These are phyloP conservation scores for Neostapfia colusana DNA, from an alignment of 176 grass and related monocot species.

Conservation along the genomic window DNA sequence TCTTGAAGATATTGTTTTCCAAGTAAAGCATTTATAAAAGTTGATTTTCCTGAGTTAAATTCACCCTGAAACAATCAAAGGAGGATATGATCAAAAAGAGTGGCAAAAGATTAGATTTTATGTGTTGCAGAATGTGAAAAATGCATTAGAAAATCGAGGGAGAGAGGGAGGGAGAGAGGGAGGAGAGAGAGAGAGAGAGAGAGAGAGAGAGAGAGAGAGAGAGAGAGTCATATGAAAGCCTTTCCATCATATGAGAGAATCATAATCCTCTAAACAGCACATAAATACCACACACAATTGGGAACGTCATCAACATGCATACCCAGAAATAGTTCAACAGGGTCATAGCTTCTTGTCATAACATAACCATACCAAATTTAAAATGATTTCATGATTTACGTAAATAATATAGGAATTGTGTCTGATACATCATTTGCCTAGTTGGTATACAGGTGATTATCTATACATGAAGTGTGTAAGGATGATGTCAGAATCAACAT, in stretches of 20 bases:
- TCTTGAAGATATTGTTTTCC: conserved; percentile 89
- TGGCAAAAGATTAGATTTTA: conserved; percentile 3
- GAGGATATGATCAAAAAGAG: conserved; percentile 12
- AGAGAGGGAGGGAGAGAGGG: too few relatives aligned
- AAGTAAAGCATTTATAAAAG: conserved; percentile 96
- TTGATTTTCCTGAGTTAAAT: conserved; percentile 98
- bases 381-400: conserved; percentile 22
- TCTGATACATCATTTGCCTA: not conserved
- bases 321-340: conserved; percentile 3
- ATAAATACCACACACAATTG: not conserved
- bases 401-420: conserved; percentile 18
- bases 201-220: too few relatives aligned
- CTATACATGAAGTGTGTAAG: not conserved
- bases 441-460: conserved; percentile 16
- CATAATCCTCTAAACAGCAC: too few relatives aligned
- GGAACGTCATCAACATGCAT: conserved; percentile 5
- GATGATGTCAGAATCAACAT: conserved; percentile 39
- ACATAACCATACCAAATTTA: not conserved
- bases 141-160: not conserved
- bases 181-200: not conserved
- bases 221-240: too few relatives aligned
- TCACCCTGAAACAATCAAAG: conserved; percentile 63
- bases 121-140: not conserved
- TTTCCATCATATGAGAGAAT: not conserved
- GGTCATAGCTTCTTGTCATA: not conserved